Percentiles rank a stretch among this genome's conserved stretches.
These are phyloP conservation scores for Nannochloris sp. DNA, from an alignment of 139 green algal genomes.

Conservation along the genomic window DNA sequence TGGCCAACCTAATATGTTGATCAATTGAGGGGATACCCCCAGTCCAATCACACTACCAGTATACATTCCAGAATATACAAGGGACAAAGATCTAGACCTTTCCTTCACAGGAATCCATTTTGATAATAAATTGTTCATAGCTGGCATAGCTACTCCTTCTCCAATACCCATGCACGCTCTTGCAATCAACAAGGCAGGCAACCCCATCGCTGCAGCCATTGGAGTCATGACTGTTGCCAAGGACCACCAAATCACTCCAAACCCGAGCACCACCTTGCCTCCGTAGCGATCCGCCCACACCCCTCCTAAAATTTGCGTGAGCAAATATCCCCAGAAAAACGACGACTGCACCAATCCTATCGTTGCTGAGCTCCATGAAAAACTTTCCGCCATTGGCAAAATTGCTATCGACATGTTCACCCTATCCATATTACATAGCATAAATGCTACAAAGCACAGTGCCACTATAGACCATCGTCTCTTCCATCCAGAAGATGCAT, in stretches of 20 bases:
- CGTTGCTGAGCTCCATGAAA: conserved; percentile 69
- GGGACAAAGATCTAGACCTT: conserved; percentile 74
- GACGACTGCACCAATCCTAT: conserved; percentile 91
- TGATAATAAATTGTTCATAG: conserved; percentile 97
- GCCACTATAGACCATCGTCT: conserved; percentile 72
- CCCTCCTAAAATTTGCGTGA: conserved; percentile 82
- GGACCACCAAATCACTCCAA: conserved; percentile 95
- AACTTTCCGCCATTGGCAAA: conserved; percentile 86
- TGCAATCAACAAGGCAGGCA: conserved; percentile 68
- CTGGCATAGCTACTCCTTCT: conserved; percentile 96
- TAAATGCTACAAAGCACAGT: conserved; percentile 88
- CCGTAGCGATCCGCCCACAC: conserved; percentile 87
- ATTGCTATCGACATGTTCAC: conserved; percentile 98
- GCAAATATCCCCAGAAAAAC: conserved; percentile 90
- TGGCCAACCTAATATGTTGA: conserved; percentile 71
- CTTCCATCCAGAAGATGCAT: conserved; percentile 38
- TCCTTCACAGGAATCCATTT: conserved; percentile 83
- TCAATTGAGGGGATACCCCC: conserved; percentile 51
- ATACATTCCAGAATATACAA: conserved; percentile 97
- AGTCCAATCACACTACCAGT: conserved; percentile 81
- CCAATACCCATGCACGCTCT: conserved; percentile 90
- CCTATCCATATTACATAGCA: conserved; percentile 91
- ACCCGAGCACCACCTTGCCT: conserved; percentile 86
- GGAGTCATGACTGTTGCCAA: conserved; percentile 86
- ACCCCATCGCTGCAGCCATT: conserved; percentile 66